These are phyloP conservation scores for Elasticomyces elasticus DNA, from an alignment of 495 filamentous ascomycete species.

Conservation along the genomic window DNA sequence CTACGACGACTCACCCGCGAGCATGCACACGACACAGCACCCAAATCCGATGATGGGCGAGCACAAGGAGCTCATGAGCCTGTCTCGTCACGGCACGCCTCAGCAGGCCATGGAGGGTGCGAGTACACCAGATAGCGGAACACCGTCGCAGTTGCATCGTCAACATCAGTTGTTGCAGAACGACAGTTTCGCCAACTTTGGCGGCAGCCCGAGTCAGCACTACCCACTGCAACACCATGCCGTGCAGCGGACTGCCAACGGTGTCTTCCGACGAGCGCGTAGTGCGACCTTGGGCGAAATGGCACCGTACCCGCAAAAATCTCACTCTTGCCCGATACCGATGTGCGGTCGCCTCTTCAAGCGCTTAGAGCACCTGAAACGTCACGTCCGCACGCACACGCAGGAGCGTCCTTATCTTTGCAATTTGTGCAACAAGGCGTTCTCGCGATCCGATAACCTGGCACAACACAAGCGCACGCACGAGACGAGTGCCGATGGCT, in stretches of 20 bases:
- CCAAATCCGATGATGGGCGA: conserved; percentile 45
- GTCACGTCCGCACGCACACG: conserved; percentile 97
- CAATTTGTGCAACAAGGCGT: conserved; percentile 94
- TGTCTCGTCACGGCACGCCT: conserved; percentile 84
- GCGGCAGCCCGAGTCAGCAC: conserved; percentile 39
- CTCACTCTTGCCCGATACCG: conserved; percentile 97
- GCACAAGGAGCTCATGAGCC: conserved; percentile 68
- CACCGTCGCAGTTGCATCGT: conserved; percentile 46
- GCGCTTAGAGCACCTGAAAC: conserved; percentile 96
- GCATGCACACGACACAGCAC: conserved; percentile 35
- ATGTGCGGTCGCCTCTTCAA: conserved; percentile 96
- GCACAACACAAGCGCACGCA: conserved; percentile 98
- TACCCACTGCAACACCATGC: conserved; percentile 48
- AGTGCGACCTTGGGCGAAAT: conserved; percentile 96
- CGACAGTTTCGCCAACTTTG: conserved; percentile 60
- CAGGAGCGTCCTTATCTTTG: conserved; percentile 98
- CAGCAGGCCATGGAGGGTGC: conserved; percentile 59
- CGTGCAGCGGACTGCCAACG: conserved; percentile 51
- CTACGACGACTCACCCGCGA: conserved; percentile 58
- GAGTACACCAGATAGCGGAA: conserved; percentile 66
- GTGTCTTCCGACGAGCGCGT: conserved; percentile 77
- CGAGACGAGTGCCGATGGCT: conserved; percentile 65
- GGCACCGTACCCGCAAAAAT: conserved; percentile 93
- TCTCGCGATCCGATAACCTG: conserved; percentile 95
- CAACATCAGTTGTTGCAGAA: conserved; percentile 35